Evolutionary conservation across 2,329 filamentous ascomycete genomes (phyloP), one percentile per base, ranked within the genome.

Genomic region (Reticulascus tulasneorum): DNA sequence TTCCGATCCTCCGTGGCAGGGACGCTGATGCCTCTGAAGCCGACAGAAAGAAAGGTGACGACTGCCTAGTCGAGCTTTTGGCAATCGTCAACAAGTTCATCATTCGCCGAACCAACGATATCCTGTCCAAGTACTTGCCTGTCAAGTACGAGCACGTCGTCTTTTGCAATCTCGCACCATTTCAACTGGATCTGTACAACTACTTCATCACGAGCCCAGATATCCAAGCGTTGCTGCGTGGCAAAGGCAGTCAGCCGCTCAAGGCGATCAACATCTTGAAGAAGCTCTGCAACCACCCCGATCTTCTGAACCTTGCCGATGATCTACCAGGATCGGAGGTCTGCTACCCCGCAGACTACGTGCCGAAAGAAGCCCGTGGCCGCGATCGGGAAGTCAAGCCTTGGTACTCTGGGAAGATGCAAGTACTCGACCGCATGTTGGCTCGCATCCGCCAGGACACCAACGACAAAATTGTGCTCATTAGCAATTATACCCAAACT

Each of bases 141-240:
- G 82, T 97, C 67, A 98, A 98, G 67, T 98, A 98, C 62, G 93
- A 98, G 62, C 93, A 98, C 58, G 93, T 98, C 20, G 93, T 98
- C 1, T 98, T 98, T 64, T 98, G 93, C 72, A 91, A 91, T 50
- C 74, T 95, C 29, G 85, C 93, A 12, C 86, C 86, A 0, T 97
- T 98, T 64, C 93, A 98, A 60, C 75, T 89, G 36, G 86, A 87
- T 47, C 69, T 98, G 2, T 98, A 98, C 70, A 95, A 95, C 54
- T 87, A 96, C 61, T 98, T 98, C 61, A 90, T 98, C 60, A 87
- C 85, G 32, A 96, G 90, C 42, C 91, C 93, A 0, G 87, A 94
- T 42, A 97, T 98, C 53, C 89, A 94, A 57, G 89, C 86, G 35
- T 69, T 98, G 28, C 75, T 98, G 23, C 81, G 86, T 47, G 93